Percentiles rank a stretch among this genome's conserved stretches.
Evolutionary conservation across 805 yeast species (phyloP).

Genomic region (Lachancea mirantina): DNA sequence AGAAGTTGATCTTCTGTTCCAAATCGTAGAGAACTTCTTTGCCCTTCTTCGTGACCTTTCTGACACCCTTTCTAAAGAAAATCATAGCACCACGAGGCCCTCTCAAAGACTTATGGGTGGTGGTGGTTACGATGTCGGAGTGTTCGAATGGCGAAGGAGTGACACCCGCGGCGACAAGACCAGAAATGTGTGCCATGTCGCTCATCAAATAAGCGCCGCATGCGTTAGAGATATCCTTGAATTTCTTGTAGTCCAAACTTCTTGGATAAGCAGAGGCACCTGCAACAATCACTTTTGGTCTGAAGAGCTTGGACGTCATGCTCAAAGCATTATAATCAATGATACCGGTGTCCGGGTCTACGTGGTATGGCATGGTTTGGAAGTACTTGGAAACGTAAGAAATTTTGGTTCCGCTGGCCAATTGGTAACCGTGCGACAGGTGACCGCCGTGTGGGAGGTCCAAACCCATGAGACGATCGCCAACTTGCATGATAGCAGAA

Average conservation of each 20-base stretch:
- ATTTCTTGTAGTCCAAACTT: conserved; percentile 79
- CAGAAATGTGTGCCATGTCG: conserved; percentile 98
- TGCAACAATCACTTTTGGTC: conserved; percentile 93
- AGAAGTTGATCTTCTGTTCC: conserved; percentile 87
- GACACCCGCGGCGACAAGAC: conserved; percentile 90
- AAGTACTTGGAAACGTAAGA: conserved; percentile 89
- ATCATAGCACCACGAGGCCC: conserved; percentile 99
- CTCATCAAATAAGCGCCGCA: conserved; percentile 89
- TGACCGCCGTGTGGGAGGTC: conserved; percentile 99
- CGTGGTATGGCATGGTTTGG: conserved; percentile 96
- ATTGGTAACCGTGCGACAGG: conserved; percentile 94
- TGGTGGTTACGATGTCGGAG: conserved; percentile 95
- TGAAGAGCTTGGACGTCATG: conserved; percentile 73
- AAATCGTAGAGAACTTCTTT: conserved; percentile 79
- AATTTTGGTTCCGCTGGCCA: conserved; percentile 73
- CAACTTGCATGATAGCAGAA: conserved; percentile 80
- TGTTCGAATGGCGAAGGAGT: conserved; percentile 87
- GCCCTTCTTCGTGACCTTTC: conserved; percentile 76
- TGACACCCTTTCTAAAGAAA: conserved; percentile 90
- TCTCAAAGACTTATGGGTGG: conserved; percentile 95
- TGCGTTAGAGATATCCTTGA: conserved; percentile 84
- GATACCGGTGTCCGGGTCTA: conserved; percentile 76
- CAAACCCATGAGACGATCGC: conserved; percentile 93
- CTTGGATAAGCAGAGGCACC: conserved; percentile 97
- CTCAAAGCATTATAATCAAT: conserved; percentile 88